phyloP scores from a whole-genome alignment of 108 stramenopile genomes.

The Cyclostephanos invisitatus region DNA sequence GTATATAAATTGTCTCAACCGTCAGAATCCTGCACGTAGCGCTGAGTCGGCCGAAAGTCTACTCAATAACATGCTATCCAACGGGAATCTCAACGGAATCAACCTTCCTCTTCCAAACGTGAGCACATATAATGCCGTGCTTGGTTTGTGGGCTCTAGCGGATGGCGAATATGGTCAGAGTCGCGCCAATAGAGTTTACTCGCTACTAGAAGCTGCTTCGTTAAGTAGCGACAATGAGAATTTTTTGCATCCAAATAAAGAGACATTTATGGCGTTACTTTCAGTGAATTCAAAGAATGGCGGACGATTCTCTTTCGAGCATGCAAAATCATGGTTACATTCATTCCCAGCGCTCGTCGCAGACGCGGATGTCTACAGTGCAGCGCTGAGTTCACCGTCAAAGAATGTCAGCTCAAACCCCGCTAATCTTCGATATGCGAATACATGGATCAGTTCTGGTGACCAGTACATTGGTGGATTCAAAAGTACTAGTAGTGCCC shows the following conservation, averaged over 20 bases:
- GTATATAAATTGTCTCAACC: conserved; percentile 67
- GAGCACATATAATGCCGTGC: conserved; percentile 58
- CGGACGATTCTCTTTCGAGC: conserved; percentile 52
- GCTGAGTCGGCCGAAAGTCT: conserved; percentile 52
- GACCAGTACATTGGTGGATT: conserved; percentile 47
- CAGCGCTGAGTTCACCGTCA: conserved; percentile 63
- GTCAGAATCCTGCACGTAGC: conserved; percentile 23
- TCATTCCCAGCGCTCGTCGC: conserved; percentile 30
- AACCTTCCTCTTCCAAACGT: conserved; percentile 57
- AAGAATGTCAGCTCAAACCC: conserved; percentile 1
- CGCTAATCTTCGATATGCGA: conserved; percentile 12
- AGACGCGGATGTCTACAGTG: conserved; percentile 61
- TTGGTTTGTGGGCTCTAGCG: conserved; percentile 56
- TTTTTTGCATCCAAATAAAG: conserved; percentile 26
- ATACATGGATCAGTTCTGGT: conserved; percentile 45
- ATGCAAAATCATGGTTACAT: conserved; percentile 44
- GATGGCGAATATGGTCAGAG: conserved; percentile 33
- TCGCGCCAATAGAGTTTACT: conserved; percentile 42
- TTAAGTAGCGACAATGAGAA: not conserved
- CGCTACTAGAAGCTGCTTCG: conserved; percentile 35
- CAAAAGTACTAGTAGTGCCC: conserved; percentile 15
- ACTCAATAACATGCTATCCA: conserved; percentile 51
- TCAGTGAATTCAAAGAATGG: conserved; percentile 28
- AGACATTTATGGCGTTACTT: conserved; percentile 38
- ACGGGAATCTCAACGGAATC: conserved; percentile 15